Conservation (phyloP, 495 filamentous ascomycete genomes). For the Letharia columbiana region DNA sequence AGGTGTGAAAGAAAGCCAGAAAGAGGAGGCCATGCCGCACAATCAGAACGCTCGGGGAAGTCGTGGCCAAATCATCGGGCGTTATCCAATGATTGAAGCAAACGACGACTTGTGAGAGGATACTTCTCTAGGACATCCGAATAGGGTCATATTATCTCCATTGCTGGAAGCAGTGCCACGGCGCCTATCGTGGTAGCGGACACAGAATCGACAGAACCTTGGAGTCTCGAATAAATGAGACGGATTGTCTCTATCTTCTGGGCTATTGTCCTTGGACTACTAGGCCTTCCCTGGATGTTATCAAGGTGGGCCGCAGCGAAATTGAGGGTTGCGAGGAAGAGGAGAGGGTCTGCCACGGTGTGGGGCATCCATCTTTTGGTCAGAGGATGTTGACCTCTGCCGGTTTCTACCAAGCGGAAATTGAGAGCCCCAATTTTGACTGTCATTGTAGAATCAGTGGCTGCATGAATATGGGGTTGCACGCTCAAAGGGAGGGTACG, state of each 20-base stretch:
- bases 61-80: background rate
- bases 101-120: background rate
- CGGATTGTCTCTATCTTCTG: slow-evolving; percentile 8
- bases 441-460: background rate
- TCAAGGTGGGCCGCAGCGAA: slow-evolving; percentile 15
- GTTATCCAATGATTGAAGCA: background rate
- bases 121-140: background rate
- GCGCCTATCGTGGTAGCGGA: slow-evolving; percentile 9
- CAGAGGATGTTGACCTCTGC: slow-evolving; percentile 5
- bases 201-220: background rate
- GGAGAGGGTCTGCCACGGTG: slow-evolving; percentile 8
- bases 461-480: background rate
- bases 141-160: background rate
- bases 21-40: background rate
- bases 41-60: too few relatives aligned
- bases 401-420: background rate
- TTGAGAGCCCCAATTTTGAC: slow-evolving; percentile 1
- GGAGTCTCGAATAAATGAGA: slow-evolving; percentile 10
- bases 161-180: slow-evolving; percentile 10
- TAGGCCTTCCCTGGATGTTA: background rate
- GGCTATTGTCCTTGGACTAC: background rate
- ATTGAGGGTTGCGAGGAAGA: slow-evolving; percentile 13
- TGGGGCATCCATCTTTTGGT: background rate
- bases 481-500: background rate
- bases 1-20: background rate